Evolutionary conservation across 148 eudicot genomes (phyloP).

Genomic region (Selenicereus undatus): DNA sequence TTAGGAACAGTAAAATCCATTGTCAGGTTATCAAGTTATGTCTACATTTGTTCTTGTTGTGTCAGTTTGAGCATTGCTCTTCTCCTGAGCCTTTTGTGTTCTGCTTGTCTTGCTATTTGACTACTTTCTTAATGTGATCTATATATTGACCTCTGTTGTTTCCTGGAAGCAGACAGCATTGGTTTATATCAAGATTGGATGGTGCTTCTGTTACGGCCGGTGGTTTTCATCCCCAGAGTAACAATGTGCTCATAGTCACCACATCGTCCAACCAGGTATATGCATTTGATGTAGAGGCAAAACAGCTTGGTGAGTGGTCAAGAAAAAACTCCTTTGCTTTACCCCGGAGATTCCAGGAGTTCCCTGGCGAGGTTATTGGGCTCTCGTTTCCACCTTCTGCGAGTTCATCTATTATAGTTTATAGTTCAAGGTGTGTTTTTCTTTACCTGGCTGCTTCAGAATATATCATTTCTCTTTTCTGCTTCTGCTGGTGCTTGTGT

Average conservation of each 20-base stretch:
- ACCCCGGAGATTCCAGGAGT: slow-evolving; percentile 71
- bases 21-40: too few species aligned
- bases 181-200: slow-evolving; percentile 88
- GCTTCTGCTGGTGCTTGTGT: neutral
- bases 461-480: neutral
- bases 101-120: slow-evolving; percentile 1
- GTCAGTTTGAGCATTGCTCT: neutral
- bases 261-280: slow-evolving; percentile 90
- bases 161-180: slow-evolving; percentile 68
- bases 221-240: slow-evolving; percentile 69
- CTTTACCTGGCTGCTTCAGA: neutral
- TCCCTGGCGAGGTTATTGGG: slow-evolving; percentile 96
- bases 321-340: slow-evolving; percentile 49
- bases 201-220: slow-evolving; percentile 93
- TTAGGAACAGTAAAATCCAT: neutral
- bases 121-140: neutral
- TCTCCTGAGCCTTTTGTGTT: neutral
- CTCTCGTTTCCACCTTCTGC: slow-evolving; percentile 80
- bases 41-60: too few species aligned
- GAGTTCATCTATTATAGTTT: slow-evolving; percentile 55
- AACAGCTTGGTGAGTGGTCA: slow-evolving; percentile 85
- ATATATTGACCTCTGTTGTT: neutral
- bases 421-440: slow-evolving; percentile 68
- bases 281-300: slow-evolving; percentile 91
- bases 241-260: slow-evolving; percentile 72